Evolutionary conservation across 257 asterid genomes (phyloP), one percentile per base, ranked within the genome.

Genomic region (Penstemon newberryi): DNA sequence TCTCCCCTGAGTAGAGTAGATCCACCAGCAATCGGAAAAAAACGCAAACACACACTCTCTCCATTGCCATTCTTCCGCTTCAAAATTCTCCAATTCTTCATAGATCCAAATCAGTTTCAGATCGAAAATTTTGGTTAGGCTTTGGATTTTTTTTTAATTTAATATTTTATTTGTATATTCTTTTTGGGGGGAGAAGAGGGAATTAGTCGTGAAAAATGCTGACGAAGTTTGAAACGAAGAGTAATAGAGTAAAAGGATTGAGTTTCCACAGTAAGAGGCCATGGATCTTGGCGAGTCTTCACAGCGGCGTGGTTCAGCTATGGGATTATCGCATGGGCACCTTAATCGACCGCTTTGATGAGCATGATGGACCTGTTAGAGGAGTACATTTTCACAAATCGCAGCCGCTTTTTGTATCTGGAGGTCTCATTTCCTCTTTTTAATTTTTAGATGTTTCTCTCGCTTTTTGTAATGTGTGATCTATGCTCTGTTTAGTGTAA

Each of bases 311-410:
- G 76, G 86, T 94, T 86, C 99, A 94, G 87, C 86, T 94, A 15
- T 94, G 97, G 99, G 99, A 94, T 64, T 91, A 94, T 50, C 96
- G 99, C 44, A 94, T 94, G 96, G 99, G 96, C 73, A 94, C 99
- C 6, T 95, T 94, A 71, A 94, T 94, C 46, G 99, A 94, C 79
- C 84, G 88, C 4, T 85, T 85, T 36, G 91, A 85, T 50, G 88
- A 85, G 61, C 91, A 85, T 19, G 91, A 83, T 67, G 91, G 91
- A 13, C 91, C 91, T 37, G 91, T 85, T 64, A 82, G 88, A 3
- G 88, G 88, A 36, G 91, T 85, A 46, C 85, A 82, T 69, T 85
- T 85, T 56, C 91, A 85, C 45, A 80, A 79, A 37, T 79, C 91
- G 4, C 91, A 85, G 72, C 91, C 91, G 4, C 83, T 85, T 2